A percentile compares a stretch with the other conserved stretches of the same genome.
phyloP scores from a whole-genome alignment of 805 yeast species.

The Kodamaea sagamina region DNA sequence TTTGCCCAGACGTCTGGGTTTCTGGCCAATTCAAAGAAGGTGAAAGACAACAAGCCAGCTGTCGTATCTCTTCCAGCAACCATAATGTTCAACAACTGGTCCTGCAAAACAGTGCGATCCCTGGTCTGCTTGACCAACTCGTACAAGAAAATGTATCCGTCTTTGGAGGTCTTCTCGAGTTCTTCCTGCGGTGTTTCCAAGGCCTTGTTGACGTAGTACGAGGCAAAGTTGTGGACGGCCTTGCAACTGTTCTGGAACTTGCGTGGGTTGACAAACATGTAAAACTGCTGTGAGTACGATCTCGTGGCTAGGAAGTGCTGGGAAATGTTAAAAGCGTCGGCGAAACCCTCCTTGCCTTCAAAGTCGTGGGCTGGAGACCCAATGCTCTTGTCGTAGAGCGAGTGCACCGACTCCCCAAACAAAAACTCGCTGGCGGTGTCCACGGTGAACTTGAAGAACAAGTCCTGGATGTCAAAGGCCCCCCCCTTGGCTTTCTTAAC shows the following conservation, averaged over 20 bases:
- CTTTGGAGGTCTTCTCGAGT: slow-evolving; percentile 18
- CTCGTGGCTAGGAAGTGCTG: slow-evolving; percentile 39
- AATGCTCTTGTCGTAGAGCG: slow-evolving; percentile 28
- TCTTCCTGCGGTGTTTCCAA: slow-evolving; percentile 18
- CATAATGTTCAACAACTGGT: slow-evolving; percentile 31
- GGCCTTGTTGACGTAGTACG: slow-evolving; percentile 18
- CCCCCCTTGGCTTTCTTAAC: slow-evolving; percentile 23
- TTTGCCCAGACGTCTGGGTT: slow-evolving; percentile 23
- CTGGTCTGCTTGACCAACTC: slow-evolving; percentile 30
- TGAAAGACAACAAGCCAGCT: slow-evolving; percentile 30
- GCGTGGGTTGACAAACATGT: slow-evolving; percentile 20
- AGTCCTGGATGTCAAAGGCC: slow-evolving; percentile 34
- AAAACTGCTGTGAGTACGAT: slow-evolving; percentile 29
- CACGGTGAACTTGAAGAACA: slow-evolving; percentile 37
- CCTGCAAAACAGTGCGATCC: slow-evolving; percentile 27
- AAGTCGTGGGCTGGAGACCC: slow-evolving; percentile 15
- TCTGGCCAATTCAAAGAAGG: slow-evolving; percentile 27
- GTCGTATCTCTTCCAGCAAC: slow-evolving; percentile 34
- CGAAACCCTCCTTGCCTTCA: slow-evolving; percentile 32
- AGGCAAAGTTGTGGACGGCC: slow-evolving; percentile 34
- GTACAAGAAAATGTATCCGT: slow-evolving; percentile 29
- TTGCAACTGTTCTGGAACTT: slow-evolving; percentile 35
- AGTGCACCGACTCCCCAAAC: slow-evolving; percentile 39
- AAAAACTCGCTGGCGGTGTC: slow-evolving; percentile 46
- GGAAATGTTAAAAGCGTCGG: slow-evolving; percentile 35